Conservation (phyloP, 148 eudicot species). For the Suaeda aralocaspica region DNA sequence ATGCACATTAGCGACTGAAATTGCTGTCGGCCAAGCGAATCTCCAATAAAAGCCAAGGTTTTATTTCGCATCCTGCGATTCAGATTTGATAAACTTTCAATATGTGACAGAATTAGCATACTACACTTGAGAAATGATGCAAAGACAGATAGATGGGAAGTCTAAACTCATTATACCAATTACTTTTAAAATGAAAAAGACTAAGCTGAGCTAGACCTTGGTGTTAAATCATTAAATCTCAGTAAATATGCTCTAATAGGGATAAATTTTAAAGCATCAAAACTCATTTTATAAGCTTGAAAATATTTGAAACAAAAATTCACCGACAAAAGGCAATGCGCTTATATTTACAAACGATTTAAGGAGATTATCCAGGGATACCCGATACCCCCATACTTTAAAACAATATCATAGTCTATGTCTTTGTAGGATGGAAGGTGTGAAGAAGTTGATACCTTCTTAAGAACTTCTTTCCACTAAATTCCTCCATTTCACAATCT, state of each 20-base stretch:
- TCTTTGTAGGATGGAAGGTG: neutral
- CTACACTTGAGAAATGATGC: neutral
- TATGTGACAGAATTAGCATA: neutral
- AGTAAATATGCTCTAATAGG: too few relatives aligned
- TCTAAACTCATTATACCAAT: neutral
- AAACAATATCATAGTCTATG: neutral
- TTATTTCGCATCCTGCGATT: slow-evolving; percentile 73
- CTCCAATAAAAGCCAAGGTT: slow-evolving; percentile 89
- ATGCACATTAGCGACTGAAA: slow-evolving; percentile 98
- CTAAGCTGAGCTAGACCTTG: neutral
- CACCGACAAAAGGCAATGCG: too few relatives aligned
- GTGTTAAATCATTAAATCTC: neutral
- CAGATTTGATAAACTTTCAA: slow-evolving; percentile 11
- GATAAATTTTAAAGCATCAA: neutral
- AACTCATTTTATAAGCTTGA: too few relatives aligned
- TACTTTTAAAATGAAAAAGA: neutral
- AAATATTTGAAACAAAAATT: too few relatives aligned
- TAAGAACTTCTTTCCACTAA: slow-evolving; percentile 57
- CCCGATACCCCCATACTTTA: too few relatives aligned
- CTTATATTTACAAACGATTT: too few relatives aligned
- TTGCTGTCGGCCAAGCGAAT: slow-evolving; percentile 88
- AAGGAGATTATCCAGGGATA: too few relatives aligned
- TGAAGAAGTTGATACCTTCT: slow-evolving; percentile 42
- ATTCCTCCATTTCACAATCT: slow-evolving; percentile 69
- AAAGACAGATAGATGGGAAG: neutral